A percentile compares a stretch with the other conserved stretches of the same genome.
Evolutionary conservation across 352 stramenopile genomes (phyloP).

Genomic region (Globisporangium viniferum): DNA sequence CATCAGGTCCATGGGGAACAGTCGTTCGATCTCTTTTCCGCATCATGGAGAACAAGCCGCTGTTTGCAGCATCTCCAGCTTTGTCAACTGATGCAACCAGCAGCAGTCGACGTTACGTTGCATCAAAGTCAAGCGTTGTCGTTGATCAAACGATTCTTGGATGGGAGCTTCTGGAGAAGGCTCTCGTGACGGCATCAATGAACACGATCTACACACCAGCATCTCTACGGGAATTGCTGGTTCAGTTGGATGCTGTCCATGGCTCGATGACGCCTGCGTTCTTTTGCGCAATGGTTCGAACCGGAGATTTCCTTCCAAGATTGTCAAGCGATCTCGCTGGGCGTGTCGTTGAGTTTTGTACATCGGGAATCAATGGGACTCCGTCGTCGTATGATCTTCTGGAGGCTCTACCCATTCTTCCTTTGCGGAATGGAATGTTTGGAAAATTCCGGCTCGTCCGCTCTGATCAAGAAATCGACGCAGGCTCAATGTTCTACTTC

Average conservation of each 20-base stretch:
- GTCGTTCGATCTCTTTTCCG: slow-evolving; percentile 53
- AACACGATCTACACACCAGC: slow-evolving; percentile 35
- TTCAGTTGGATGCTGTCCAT: slow-evolving; percentile 49
- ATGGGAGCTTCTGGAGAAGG: slow-evolving; percentile 42
- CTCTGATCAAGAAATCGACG: slow-evolving; percentile 4
- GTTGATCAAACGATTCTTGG: slow-evolving; percentile 41
- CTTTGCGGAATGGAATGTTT: slow-evolving; percentile 43
- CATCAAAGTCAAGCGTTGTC: slow-evolving; percentile 35
- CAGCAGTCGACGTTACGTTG: slow-evolving; percentile 19
- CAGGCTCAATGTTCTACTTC: slow-evolving; percentile 34
- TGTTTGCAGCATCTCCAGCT: slow-evolving; percentile 42
- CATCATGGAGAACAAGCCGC: slow-evolving; percentile 40
- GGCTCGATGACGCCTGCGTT: slow-evolving; percentile 52
- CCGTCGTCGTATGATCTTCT: slow-evolving; percentile 20
- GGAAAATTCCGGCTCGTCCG: slow-evolving; percentile 27
- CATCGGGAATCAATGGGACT: slow-evolving; percentile 16
- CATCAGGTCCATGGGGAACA: slow-evolving; percentile 46
- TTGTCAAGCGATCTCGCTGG: slow-evolving; percentile 26
- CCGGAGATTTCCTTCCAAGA: slow-evolving; percentile 31
- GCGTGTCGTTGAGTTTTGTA: slow-evolving; percentile 49
- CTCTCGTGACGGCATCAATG: slow-evolving; percentile 26
- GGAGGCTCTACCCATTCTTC: slow-evolving; percentile 41
- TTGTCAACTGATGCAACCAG: neutral
- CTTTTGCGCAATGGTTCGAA: slow-evolving; percentile 43
- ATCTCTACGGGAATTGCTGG: slow-evolving; percentile 32